Base-by-base conservation (phyloP, 257 asterid species). In the Przewalskia tangutica region DNA sequence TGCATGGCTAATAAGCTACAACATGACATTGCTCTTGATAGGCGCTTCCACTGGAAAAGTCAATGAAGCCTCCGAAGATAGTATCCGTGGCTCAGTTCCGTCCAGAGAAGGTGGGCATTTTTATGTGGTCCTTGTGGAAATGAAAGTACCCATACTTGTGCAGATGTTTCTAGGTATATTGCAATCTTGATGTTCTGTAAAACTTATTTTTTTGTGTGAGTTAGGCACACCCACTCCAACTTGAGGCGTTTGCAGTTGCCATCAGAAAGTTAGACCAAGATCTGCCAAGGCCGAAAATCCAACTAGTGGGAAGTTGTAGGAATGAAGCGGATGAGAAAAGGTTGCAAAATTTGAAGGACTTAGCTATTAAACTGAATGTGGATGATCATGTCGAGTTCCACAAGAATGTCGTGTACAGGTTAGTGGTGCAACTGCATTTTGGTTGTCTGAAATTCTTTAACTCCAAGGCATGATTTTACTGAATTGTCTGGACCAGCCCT, bases 11-110 rank as follows among this genome's bases (percentile, higher is more conserved):
- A 48, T 23, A 48, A 48, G n/a, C 60, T 7, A 6, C 20, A 63
- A 48, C 40, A 44, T 71, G 7, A 27, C 20, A 2, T 50, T 73
- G 12, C 60, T 48, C 14, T 48, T 73, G 79, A 40, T 94, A 95
- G 98, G 90, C 81, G 82, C 91, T 94, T 38, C 94, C 95, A 2
- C 77, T 95, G 82, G 95, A 90, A 88, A 92, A 97, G 83, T 82
- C 93, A 73, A 77, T 81, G 87, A 82, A 87, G 17, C 97, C 96
- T 77, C 83, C 86, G 5, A 95, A 90, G 87, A 90, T 95, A 48
- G 91, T 95, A 77, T 94, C 98, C 16, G 98, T 95, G 86, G 94
- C 99, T 87, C 99, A 94, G 79, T 95, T 95, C 88, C 99, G 97
- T 87, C 98, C 99, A 66, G 98, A 95, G 93, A 96, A 96, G 97